A percentile compares a stretch with the other conserved stretches of the same genome.
Evolutionary conservation across 1,284 basidiomycete genomes (phyloP).

Genomic region (Apiotrichum porosum): DNA sequence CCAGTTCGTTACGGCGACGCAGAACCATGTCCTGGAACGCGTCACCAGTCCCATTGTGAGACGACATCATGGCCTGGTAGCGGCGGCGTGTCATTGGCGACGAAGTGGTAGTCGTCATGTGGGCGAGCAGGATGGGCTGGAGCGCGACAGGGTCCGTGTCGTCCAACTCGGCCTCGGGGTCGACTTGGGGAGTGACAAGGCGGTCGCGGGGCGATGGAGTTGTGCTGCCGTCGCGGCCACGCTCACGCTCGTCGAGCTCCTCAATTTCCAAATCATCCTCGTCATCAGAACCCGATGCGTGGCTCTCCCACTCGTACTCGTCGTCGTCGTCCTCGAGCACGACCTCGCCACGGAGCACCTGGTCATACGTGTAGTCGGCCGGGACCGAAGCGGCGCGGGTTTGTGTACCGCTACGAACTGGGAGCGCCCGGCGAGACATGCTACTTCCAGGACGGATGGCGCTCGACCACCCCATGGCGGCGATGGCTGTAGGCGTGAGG

Average conservation of each 20-base stretch:
- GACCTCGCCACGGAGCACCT: constrained; percentile 28
- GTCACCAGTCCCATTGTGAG: background rate
- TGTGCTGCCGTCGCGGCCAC: constrained; percentile 20
- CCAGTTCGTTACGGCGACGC: constrained; percentile 1
- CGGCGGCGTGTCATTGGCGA: constrained; percentile 42
- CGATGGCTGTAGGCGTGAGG: background rate
- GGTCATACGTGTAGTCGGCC: constrained; percentile 19
- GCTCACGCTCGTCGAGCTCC: constrained; percentile 13
- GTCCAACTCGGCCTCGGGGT: constrained; percentile 5
- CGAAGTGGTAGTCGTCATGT: constrained; percentile 29
- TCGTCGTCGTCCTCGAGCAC: constrained; percentile 36
- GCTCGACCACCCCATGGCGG: constrained; percentile 1
- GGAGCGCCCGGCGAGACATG: too few relatives aligned
- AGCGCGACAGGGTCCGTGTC: constrained; percentile 16
- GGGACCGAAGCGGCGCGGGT: background rate
- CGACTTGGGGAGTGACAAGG: too few relatives aligned
- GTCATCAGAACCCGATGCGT: constrained; percentile 16
- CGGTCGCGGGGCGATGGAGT: constrained; percentile 16
- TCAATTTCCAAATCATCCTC: constrained; percentile 8
- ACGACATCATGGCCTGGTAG: constrained; percentile 31
- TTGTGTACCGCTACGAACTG: too few relatives aligned
- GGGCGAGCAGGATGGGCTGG: constrained; percentile 45
- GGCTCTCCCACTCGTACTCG: constrained; percentile 17
- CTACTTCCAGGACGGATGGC: background rate
- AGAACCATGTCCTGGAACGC: constrained; percentile 1